A percentile compares a stretch with the other conserved stretches of the same genome.
phyloP scores from a whole-genome alignment of 2,329 filamentous ascomycete species.

The Cladosporium oxysporum region DNA sequence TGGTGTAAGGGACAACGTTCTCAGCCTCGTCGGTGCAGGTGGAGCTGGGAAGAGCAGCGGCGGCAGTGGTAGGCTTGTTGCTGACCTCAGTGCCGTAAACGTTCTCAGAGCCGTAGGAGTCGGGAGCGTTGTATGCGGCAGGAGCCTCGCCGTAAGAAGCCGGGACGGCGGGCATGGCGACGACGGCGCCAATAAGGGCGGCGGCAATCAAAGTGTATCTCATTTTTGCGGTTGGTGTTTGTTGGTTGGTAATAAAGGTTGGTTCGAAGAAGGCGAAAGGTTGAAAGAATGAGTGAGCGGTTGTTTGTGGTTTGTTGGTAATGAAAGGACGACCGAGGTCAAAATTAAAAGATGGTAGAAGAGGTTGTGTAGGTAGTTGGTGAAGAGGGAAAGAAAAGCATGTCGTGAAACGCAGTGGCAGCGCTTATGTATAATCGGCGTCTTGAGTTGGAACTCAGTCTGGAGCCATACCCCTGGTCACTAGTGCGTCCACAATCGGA shows the following conservation, averaged over 20 bases:
- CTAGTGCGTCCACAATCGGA: background rate
- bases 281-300: constrained; percentile 8
- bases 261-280: background rate
- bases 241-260: constrained; percentile 7
- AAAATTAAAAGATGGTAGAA: constrained; percentile 20
- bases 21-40: constrained; percentile 14
- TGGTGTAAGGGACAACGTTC: constrained; percentile 16
- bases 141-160: constrained; percentile 17
- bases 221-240: constrained; percentile 23
- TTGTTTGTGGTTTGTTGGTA: constrained; percentile 16
- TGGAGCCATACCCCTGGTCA: constrained; percentile 14
- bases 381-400: constrained; percentile 11
- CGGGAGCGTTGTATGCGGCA: constrained; percentile 15
- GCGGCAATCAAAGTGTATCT: constrained; percentile 23
- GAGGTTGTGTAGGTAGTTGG: constrained; percentile 8
- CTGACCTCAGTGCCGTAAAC: constrained; percentile 23
- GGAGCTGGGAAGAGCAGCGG: constrained; percentile 13
- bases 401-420: constrained; percentile 16
- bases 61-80: constrained; percentile 17
- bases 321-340: constrained; percentile 23
- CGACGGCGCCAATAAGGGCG: constrained; percentile 24
- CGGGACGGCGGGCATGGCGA: constrained; percentile 22
- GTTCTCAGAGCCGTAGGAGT: constrained; percentile 16
- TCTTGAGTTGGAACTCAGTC: constrained; percentile 1
- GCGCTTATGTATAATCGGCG: constrained; percentile 18